These are phyloP conservation scores for Candida tropicalis DNA, from an alignment of 1,139 yeast genomes.

Conservation along the genomic window DNA sequence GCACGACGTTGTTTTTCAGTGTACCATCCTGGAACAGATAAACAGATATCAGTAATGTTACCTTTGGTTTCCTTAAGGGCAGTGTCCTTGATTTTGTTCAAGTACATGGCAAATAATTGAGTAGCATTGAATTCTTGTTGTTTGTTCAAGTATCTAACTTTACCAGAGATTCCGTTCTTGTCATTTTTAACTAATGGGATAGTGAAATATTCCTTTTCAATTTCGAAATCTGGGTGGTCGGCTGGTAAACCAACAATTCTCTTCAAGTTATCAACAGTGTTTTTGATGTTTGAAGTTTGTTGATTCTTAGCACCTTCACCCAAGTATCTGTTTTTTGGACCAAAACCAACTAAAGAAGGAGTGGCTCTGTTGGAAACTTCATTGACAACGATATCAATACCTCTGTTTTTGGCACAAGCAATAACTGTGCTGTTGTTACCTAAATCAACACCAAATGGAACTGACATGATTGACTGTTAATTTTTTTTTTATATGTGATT, in stretches of 20 bases:
- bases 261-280: constrained; percentile 93
- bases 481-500: neutral
- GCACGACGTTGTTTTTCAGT: constrained; percentile 97
- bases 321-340: constrained; percentile 81
- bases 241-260: constrained; percentile 81
- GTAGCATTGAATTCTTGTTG: constrained; percentile 80
- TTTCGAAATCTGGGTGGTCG: constrained; percentile 75
- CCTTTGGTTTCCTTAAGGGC: constrained; percentile 83
- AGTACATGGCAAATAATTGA: constrained; percentile 93
- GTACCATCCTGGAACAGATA: constrained; percentile 98
- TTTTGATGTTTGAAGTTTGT: constrained; percentile 93
- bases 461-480: constrained; percentile 39
- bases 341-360: constrained; percentile 93
- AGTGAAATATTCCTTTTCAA: constrained; percentile 75
- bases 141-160: constrained; percentile 84
- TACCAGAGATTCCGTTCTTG: constrained; percentile 73
- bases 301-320: constrained; percentile 97
- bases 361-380: constrained; percentile 98
- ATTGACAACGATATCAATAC: constrained; percentile 96
- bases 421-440: constrained; percentile 93
- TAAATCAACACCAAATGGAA: constrained; percentile 98
- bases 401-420: constrained; percentile 98
- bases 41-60: constrained; percentile 80
- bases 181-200: constrained; percentile 70
- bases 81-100: constrained; percentile 84